These are phyloP conservation scores for Talaromyces islandicus DNA, from an alignment of 2,329 filamentous ascomycete genomes.

Conservation along the genomic window DNA sequence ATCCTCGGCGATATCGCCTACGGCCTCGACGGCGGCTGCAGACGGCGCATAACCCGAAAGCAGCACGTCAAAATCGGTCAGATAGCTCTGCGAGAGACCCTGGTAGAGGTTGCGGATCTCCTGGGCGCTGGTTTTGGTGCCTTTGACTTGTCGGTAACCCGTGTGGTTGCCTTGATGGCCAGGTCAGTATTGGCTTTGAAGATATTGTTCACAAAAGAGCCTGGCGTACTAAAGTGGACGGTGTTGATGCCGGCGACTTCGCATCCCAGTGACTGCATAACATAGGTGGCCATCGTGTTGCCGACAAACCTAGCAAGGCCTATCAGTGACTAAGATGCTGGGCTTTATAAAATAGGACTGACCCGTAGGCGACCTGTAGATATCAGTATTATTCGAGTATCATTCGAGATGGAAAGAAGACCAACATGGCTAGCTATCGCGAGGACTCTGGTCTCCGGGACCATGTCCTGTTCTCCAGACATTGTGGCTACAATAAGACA, in stretches of 20 bases:
- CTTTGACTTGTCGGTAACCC: conserved; percentile 82
- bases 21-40: conserved; percentile 73
- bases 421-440: conserved; percentile 94
- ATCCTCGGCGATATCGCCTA: conserved; percentile 78
- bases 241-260: conserved; percentile 94
- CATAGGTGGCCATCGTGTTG: conserved; percentile 94
- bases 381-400: conserved; percentile 9
- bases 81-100: conserved; percentile 73
- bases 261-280: conserved; percentile 87
- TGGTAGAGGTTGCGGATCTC: conserved; percentile 81
- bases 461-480: conserved; percentile 18
- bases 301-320: conserved; percentile 71
- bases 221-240: conserved; percentile 81
- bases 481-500: conserved; percentile 1
- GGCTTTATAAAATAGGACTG: not conserved
- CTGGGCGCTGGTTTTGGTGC: conserved; percentile 70
- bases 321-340: not conserved
- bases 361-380: conserved; percentile 13
- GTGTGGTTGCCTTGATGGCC: conserved; percentile 75
- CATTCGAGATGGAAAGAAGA: conserved; percentile 11
- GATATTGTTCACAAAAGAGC: not conserved
- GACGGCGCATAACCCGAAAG: conserved; percentile 92
- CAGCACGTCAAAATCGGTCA: conserved; percentile 89
- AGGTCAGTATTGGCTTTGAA: not conserved
- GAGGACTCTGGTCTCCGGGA: conserved; percentile 65